Evolutionary conservation across 345 rosid species (phyloP), one percentile per base, ranked within the genome.

Genomic region (Gossypium australe): DNA sequence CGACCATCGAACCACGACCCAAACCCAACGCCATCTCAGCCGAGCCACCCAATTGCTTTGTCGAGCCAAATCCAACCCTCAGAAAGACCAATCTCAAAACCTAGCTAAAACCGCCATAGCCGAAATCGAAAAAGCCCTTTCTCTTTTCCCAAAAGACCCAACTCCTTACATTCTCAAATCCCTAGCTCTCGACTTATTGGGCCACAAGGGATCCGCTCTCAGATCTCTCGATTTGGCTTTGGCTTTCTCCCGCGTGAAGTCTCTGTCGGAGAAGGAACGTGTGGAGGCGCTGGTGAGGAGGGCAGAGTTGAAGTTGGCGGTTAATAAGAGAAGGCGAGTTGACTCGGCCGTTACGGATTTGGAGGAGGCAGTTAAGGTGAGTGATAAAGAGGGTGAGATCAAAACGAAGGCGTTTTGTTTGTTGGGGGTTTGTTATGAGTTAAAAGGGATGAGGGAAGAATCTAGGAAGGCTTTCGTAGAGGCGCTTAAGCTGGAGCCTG

Each of bases 281-380:
- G 86, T 77, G 51, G 89, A 87, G 47, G 86, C 83, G 69, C 85
- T 87, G 49, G 79, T 85, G 9, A 83, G 77, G 75, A 82, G 91
- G 67, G 92, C 88, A 2, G 92, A 91, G 85, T 75, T 91, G 81
- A 87, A 86, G 73, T 10, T 88, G 41, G 80, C 81, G 22, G 83
- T 88, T 74, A 87, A 85, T 67, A 81, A 80, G 70, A 77, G 83
- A 64, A 77, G 91, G 73, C 83, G 92, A 51, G 85, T 77, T 70
- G 91, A 87, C 68, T 86, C 89, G 20, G 91, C 91, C 34, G 80
- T 89, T 1, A 86, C 80, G 8, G 90, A 91, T 76, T 80, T 89
- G 80, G 76, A 77, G 70, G 88, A 79, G 73, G 91, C 88, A 57
- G 79, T 77, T 5, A 57, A 62, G 81, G 72, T 74, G 73, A 73